Conservation (phyloP, 352 stramenopile species). For the Globisporangium ultimum region DNA sequence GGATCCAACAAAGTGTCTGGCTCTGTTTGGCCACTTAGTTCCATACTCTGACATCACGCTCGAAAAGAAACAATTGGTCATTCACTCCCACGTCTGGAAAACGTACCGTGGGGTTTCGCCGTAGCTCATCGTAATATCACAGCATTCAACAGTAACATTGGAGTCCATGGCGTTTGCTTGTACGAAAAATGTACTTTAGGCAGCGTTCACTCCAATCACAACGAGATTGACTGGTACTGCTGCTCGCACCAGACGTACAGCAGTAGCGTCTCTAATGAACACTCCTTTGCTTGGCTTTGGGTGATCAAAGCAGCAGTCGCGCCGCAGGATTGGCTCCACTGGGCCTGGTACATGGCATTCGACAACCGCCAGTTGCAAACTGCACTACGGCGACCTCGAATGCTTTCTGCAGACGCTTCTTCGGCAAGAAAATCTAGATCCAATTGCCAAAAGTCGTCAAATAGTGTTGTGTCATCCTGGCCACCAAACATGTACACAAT, state of each 20-base stretch:
- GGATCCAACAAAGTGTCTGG: too few relatives aligned
- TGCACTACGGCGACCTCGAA: slow-evolving; percentile 19
- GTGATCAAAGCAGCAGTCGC: slow-evolving; percentile 16
- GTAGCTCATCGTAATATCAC: too few relatives aligned
- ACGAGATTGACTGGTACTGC: slow-evolving; percentile 44
- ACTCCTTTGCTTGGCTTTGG: slow-evolving; percentile 25
- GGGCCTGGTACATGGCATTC: slow-evolving; percentile 26
- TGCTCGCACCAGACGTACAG: slow-evolving; percentile 52
- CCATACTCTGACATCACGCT: too few relatives aligned
- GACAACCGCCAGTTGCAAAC: slow-evolving; percentile 47
- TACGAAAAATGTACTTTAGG: not conserved
- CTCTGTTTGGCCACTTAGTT: too few relatives aligned
- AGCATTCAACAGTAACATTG: too few relatives aligned
- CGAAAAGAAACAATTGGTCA: too few relatives aligned
- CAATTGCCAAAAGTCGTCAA: slow-evolving; percentile 63
- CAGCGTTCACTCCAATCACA: slow-evolving; percentile 17
- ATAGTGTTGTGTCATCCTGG: slow-evolving; percentile 58
- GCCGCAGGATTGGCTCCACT: slow-evolving; percentile 45
- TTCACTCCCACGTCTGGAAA: too few relatives aligned
- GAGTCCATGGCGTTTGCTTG: too few relatives aligned
- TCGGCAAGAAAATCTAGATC: slow-evolving; percentile 35
- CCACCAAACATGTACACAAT: slow-evolving; percentile 58
- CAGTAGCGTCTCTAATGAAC: slow-evolving; percentile 40
- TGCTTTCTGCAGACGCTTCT: slow-evolving; percentile 12
- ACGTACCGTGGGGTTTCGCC: too few relatives aligned